phyloP scores from a whole-genome alignment of 2,329 filamentous ascomycete species.

The Chaetomium globosum region DNA sequence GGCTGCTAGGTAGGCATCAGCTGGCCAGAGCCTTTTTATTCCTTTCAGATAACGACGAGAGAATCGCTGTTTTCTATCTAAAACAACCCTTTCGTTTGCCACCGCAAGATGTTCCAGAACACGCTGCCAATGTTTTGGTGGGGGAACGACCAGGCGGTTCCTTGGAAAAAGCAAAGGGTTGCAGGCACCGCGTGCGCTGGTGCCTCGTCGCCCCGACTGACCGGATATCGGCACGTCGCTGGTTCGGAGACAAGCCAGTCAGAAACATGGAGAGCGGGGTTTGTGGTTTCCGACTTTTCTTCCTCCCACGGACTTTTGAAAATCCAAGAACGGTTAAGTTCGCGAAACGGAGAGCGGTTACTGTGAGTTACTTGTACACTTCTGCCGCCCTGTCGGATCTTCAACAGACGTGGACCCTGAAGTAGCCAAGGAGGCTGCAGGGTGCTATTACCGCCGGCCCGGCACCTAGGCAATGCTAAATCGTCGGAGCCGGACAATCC shows the following conservation, averaged over 20 bases:
- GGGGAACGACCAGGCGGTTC: constrained; percentile 4
- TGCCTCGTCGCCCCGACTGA: constrained; percentile 19
- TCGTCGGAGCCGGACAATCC: constrained; percentile 28
- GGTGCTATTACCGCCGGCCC: constrained; percentile 10
- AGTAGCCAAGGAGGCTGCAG: background rate
- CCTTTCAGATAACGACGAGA: background rate
- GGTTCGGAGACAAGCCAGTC: constrained; percentile 8
- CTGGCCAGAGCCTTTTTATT: background rate
- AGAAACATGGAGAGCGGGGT: constrained; percentile 1
- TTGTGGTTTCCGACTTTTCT: background rate
- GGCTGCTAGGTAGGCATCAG: background rate
- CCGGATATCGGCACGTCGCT: constrained; percentile 32
- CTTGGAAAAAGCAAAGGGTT: constrained; percentile 12
- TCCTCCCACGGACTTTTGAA: background rate
- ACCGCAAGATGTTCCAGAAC: background rate
- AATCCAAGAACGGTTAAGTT: background rate
- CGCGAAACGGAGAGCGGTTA: constrained; percentile 15
- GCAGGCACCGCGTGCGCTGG: constrained; percentile 10
- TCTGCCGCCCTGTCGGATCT: constrained; percentile 4
- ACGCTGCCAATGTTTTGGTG: constrained; percentile 5
- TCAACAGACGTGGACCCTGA: background rate
- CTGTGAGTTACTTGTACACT: constrained; percentile 8
- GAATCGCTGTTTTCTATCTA: background rate
- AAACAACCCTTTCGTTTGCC: background rate
- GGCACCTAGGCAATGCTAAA: constrained; percentile 10